These are phyloP conservation scores for Lathyrus tuberosus DNA, from an alignment of 306 rosid genomes.

Conservation along the genomic window DNA sequence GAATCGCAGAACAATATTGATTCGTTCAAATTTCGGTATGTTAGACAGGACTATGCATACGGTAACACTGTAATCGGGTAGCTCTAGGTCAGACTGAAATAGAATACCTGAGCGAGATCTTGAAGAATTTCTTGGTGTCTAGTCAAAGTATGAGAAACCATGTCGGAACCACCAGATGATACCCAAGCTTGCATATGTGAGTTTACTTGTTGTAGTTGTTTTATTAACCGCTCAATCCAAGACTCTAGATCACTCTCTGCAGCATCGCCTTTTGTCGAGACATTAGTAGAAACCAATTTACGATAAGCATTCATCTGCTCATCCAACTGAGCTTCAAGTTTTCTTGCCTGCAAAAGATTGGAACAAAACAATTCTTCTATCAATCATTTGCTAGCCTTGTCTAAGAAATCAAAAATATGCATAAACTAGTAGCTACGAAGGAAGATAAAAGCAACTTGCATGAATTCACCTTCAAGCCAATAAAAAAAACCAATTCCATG, in stretches of 20 bases:
- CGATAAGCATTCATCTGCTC: slow-evolving; percentile 91
- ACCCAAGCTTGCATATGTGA: slow-evolving; percentile 99
- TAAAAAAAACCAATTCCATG: not conserved
- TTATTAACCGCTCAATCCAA: slow-evolving; percentile 71
- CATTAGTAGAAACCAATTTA: slow-evolving; percentile 78
- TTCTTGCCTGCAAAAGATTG: slow-evolving; percentile 71
- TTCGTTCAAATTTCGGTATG: too few species aligned
- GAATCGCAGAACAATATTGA: too few species aligned
- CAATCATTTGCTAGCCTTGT: slow-evolving; percentile 26
- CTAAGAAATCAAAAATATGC: slow-evolving; percentile 8
- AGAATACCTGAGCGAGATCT: slow-evolving; percentile 92
- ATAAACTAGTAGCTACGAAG: slow-evolving; percentile 12
- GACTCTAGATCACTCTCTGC: slow-evolving; percentile 75
- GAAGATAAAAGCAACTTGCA: slow-evolving; percentile 16
- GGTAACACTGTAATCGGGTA: not conserved
- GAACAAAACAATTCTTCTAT: slow-evolving; percentile 17
- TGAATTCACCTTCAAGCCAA: not conserved
- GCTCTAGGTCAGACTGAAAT: slow-evolving; percentile 16
- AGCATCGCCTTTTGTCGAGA: slow-evolving; percentile 63
- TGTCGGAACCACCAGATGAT: slow-evolving; percentile 92
- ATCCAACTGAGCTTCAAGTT: slow-evolving; percentile 95
- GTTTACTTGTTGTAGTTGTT: slow-evolving; percentile 94
- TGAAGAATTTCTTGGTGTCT: slow-evolving; percentile 98
- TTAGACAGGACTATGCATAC: too few species aligned
- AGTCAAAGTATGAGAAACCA: slow-evolving; percentile 97